Base-by-base conservation (phyloP, 352 stramenopile genomes). In the Pythium biforme region DNA sequence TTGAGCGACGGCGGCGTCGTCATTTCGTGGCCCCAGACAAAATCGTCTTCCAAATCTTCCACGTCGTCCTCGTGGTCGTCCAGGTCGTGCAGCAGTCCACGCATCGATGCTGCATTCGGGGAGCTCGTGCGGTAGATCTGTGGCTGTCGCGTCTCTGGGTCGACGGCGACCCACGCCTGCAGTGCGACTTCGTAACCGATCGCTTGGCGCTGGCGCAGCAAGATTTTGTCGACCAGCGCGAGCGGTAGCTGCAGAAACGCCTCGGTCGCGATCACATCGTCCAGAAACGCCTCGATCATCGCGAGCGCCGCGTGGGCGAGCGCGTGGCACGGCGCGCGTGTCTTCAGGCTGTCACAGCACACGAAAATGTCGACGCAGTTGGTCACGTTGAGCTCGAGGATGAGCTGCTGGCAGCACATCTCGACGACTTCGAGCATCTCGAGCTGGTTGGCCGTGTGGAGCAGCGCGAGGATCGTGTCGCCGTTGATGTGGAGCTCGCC, bases 361-460 rank as follows among this genome's bases (percentile, higher is more conserved):
- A 89, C 59, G 55, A 81, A 92, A 54, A 92, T 88, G 55, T 92
- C 79, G 22, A 89, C 75, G 52, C 83, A 90, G 54, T 89, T 92
- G 59, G 62, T 45, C 22, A 90, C 70, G 27, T 62, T 74, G 14
- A 92, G 77, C 60, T 88, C 74, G n/a, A 86, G 65, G 56, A 89
- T 86, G 57, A 92, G 66, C 66, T 90, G 81, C 40, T 79, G 76
- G 66, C 79, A 89, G 70, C 83, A 92, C 33, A 84, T 76, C 48
- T 90, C 76, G 20, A 92, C 80, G 17, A 89, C 81, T 19, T 86
- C 74, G 14, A 72, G 48, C 46, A 92, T 86, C 63, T 92, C 79
- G 23, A 92, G 68, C 27, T 83, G 81, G 61, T 90, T 88, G 10
- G 81, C 79, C 9, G 77, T 83, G 59, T 88, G 72, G 1, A 92